Conservation (phyloP, 2,329 filamentous ascomycete genomes). For the Cercospora sp. region DNA sequence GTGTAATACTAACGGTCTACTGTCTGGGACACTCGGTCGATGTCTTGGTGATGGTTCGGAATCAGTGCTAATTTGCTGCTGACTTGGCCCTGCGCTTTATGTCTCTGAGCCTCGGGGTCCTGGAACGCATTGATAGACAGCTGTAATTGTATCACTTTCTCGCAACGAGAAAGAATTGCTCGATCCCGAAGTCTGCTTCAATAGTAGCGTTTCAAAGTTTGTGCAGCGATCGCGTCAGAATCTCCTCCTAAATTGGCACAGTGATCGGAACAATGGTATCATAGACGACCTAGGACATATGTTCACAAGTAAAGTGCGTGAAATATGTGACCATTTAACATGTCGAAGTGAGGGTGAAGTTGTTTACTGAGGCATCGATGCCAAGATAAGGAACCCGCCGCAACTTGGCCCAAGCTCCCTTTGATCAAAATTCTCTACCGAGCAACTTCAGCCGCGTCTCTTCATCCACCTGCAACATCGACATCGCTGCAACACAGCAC, state of each 20-base stretch:
- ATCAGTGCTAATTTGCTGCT: background rate
- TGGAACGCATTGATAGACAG: background rate
- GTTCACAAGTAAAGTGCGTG: background rate
- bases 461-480: constrained; percentile 3
- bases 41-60: background rate
- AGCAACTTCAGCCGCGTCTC: constrained; percentile 2
- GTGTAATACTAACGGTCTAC: background rate
- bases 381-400: background rate
- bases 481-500: background rate
- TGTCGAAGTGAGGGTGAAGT: background rate
- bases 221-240: background rate
- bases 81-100: background rate
- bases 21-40: background rate
- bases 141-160: background rate
- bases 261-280: background rate
- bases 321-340: background rate
- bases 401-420: constrained; percentile 3
- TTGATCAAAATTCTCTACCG: constrained; percentile 10
- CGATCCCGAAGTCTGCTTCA: background rate
- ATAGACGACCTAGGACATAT: no score
- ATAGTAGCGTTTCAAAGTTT: background rate
- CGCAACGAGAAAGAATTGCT: background rate
- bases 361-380: background rate
- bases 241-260: background rate
- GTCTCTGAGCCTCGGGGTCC: background rate